Evolutionary conservation across 2,329 filamentous ascomycete genomes (phyloP).

Genomic region (Claviceps spartinae): DNA sequence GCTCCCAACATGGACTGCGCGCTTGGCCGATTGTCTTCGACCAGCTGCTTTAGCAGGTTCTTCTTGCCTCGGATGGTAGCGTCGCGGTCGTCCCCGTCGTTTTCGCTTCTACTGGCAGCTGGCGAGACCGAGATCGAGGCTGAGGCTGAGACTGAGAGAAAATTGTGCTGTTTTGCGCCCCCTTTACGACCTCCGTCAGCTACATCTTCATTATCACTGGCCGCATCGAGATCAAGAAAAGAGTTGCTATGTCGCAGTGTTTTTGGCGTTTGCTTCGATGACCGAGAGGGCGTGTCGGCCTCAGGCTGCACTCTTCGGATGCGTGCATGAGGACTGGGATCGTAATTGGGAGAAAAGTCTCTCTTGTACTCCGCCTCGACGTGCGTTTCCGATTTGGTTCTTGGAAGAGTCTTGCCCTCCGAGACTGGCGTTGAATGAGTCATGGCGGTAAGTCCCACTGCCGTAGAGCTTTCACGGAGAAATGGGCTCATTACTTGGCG

Average conservation of each 20-base stretch:
- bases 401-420: constrained; percentile 14
- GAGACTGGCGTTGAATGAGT: constrained; percentile 9
- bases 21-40: constrained; percentile 16
- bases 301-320: constrained; percentile 48
- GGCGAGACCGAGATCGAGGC: background rate
- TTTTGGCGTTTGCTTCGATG: constrained; percentile 18
- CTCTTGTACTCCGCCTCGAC: constrained; percentile 27
- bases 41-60: constrained; percentile 9
- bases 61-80: constrained; percentile 17
- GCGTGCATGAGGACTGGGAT: constrained; percentile 56
- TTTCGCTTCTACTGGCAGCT: background rate
- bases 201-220: constrained; percentile 33
- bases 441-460: constrained; percentile 15
- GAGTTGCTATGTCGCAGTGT: constrained; percentile 26
- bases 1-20: constrained; percentile 21
- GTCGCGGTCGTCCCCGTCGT: constrained; percentile 12
- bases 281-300: constrained; percentile 25
- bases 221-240: constrained; percentile 35
- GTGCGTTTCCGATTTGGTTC: constrained; percentile 11
- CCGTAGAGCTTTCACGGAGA: constrained; percentile 26
- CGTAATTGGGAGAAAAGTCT: constrained; percentile 65
- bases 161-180: background rate
- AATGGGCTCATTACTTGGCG: constrained; percentile 82
- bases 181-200: constrained; percentile 3
- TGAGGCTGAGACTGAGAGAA: background rate